Percentiles rank a stretch among this genome's conserved stretches.
These are phyloP conservation scores for Scopulariopsis brevicaulis DNA, from an alignment of 2,329 filamentous ascomycete species.

Conservation along the genomic window DNA sequence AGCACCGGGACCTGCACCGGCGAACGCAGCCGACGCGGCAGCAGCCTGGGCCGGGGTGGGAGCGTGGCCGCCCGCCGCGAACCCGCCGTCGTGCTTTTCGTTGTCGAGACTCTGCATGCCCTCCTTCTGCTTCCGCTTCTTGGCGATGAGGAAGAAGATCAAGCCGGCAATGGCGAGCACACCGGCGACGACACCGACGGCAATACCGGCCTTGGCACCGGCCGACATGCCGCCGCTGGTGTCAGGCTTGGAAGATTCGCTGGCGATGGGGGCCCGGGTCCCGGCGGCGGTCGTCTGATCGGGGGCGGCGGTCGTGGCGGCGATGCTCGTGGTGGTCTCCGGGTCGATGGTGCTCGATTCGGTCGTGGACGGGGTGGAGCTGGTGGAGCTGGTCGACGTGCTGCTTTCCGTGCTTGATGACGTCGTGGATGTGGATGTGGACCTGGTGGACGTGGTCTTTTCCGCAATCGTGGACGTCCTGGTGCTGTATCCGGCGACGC, in stretches of 20 bases:
- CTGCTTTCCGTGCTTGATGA: background rate
- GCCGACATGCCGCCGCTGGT: constrained; percentile 7
- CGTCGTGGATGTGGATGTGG: constrained; percentile 1
- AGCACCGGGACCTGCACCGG: constrained; percentile 27
- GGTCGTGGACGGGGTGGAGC: background rate
- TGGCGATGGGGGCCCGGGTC: constrained; percentile 3
- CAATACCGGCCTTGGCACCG: constrained; percentile 66
- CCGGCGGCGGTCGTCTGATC: constrained; percentile 5
- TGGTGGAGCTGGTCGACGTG: background rate
- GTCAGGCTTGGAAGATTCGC: constrained; percentile 9
- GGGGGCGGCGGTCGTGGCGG: background rate
- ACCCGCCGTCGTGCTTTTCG: constrained; percentile 47
- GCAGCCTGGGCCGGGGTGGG: constrained; percentile 9
- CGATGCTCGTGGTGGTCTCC: background rate
- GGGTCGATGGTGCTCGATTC: background rate
- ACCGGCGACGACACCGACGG: constrained; percentile 65
- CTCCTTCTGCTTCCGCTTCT: constrained; percentile 57
- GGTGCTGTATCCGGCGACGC: constrained; percentile 4
- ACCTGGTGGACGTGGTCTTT: background rate
- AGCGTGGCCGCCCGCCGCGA: constrained; percentile 14
- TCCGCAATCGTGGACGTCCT: background rate
- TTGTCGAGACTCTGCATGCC: constrained; percentile 29
- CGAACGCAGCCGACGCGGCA: constrained; percentile 5
- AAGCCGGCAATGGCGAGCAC: constrained; percentile 56
- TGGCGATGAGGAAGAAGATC: constrained; percentile 57